These are phyloP conservation scores for Botrytis hyacinthi DNA, from an alignment of 2,329 filamentous ascomycete species.

Conservation along the genomic window DNA sequence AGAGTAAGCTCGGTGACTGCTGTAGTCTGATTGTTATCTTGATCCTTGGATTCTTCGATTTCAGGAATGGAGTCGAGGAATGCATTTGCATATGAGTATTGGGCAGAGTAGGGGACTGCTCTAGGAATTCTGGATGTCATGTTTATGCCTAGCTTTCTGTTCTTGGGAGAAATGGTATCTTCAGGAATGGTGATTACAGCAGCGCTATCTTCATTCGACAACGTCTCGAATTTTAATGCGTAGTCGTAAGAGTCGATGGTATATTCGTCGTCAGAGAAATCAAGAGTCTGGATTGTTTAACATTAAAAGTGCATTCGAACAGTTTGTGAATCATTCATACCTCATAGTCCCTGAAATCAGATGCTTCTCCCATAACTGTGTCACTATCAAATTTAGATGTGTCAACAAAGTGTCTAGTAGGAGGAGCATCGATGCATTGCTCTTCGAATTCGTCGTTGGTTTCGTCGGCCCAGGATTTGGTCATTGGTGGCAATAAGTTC, in stretches of 20 bases:
- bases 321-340: background rate
- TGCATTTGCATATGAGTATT: background rate
- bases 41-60: background rate
- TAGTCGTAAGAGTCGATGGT: background rate
- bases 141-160: too few relatives aligned
- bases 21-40: background rate
- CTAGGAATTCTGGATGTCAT: background rate
- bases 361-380: background rate
- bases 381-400: background rate
- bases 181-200: background rate
- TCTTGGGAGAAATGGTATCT: background rate
- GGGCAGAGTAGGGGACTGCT: background rate
- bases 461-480: conserved; percentile 10
- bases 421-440: too few relatives aligned
- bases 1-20: background rate
- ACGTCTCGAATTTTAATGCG: background rate
- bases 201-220: background rate
- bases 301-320: background rate
- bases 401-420: background rate
- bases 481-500: background rate
- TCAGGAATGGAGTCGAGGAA: background rate
- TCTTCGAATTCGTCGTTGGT: background rate
- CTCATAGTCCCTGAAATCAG: conserved; percentile 8
- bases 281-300: background rate
- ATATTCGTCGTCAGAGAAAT: background rate